Evolutionary conservation across 2,329 filamentous ascomycete genomes (phyloP).

Genomic region (Colletotrichum australisinense): DNA sequence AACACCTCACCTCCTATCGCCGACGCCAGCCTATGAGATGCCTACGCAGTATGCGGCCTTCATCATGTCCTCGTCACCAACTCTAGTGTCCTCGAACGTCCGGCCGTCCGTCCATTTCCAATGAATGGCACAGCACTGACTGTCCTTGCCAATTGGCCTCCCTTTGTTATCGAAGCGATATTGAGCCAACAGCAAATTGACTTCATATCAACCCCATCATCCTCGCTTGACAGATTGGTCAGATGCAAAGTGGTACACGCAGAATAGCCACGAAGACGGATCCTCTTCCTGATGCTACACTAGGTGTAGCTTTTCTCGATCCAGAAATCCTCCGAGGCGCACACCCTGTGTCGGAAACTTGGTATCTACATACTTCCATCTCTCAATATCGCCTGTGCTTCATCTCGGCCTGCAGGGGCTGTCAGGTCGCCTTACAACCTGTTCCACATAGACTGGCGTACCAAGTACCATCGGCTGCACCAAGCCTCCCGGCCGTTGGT

Average conservation of each 20-base stretch:
- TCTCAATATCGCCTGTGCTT: slow-evolving; percentile 12
- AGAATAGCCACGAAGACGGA: neutral
- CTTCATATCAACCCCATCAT: neutral
- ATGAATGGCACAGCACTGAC: neutral
- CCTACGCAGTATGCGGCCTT: neutral
- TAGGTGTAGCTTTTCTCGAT: slow-evolving; percentile 13
- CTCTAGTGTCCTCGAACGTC: neutral
- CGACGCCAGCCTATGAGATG: neutral
- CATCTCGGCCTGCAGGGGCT: slow-evolving; percentile 28
- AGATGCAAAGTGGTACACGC: neutral
- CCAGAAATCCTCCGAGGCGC: slow-evolving; percentile 17
- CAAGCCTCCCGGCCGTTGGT: slow-evolving; percentile 15
- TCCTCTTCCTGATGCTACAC: neutral
- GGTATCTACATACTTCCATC: neutral
- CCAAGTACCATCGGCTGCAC: slow-evolving; percentile 19
- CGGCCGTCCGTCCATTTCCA: neutral
- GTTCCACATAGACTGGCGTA: slow-evolving; percentile 13
- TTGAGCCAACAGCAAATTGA: neutral
- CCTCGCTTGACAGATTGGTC: neutral
- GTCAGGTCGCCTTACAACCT: slow-evolving; percentile 1
- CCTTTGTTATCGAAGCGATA: neutral
- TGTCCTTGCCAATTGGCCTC: neutral
- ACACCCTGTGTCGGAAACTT: neutral
- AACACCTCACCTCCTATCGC: neutral
- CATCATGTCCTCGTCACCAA: neutral